Percentiles rank a stretch among this genome's conserved stretches.
Evolutionary conservation across 192 early-diverging fungal species (phyloP).

Genomic region (Gonapodya sp.): DNA sequence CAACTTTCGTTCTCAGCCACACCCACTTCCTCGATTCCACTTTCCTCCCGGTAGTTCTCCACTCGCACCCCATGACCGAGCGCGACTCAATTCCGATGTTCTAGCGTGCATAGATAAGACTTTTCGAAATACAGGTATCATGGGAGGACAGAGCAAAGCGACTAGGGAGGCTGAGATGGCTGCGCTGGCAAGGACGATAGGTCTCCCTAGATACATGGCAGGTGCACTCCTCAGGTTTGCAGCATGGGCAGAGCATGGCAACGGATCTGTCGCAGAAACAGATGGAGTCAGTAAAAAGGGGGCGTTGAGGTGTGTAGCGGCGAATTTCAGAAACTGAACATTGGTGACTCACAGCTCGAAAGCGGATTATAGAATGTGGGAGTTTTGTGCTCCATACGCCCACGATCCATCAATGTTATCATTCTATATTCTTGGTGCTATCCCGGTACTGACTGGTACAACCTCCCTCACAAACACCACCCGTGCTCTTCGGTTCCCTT

Average conservation of each 20-base stretch:
- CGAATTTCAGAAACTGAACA: too few relatives aligned
- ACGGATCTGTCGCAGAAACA: not conserved
- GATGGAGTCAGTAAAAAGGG: not conserved
- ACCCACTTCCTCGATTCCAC: conserved; percentile 14
- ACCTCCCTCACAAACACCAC: conserved; percentile 2
- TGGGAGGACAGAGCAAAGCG: conserved; percentile 47
- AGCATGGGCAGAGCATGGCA: not conserved
- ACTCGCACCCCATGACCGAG: conserved; percentile 10
- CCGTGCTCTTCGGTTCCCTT: not conserved
- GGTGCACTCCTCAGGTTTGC: not conserved
- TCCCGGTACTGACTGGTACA: not conserved
- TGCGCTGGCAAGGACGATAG: not conserved
- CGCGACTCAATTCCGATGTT: not conserved
- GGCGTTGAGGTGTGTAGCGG: not conserved
- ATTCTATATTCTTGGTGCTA: conserved; percentile 21
- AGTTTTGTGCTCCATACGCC: conserved; percentile 12
- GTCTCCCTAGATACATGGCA: conserved; percentile 7
- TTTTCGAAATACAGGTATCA: not conserved
- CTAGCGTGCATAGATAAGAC: not conserved
- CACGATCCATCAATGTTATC: conserved; percentile 13
- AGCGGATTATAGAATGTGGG: not conserved
- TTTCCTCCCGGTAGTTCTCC: conserved; percentile 18
- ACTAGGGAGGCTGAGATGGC: conserved; percentile 53
- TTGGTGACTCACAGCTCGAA: not conserved
- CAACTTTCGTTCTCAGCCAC: too few relatives aligned